These are phyloP conservation scores for Xylaria curta DNA, from an alignment of 495 filamentous ascomycete genomes.

Conservation along the genomic window DNA sequence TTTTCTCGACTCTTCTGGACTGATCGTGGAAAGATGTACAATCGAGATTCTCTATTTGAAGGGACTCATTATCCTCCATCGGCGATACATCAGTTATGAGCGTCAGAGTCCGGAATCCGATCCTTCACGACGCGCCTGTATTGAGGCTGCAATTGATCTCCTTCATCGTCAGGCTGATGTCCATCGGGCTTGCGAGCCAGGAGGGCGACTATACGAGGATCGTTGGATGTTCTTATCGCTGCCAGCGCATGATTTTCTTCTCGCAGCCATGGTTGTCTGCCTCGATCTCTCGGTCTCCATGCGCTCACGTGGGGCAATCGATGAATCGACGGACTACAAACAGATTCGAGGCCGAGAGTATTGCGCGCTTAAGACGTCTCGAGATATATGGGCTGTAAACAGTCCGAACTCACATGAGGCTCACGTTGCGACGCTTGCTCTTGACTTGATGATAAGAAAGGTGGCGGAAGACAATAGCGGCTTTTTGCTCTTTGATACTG, in stretches of 20 bases:
- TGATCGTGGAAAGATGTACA: constrained; percentile 50
- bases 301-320: constrained; percentile 2
- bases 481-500: background rate
- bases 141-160: constrained; percentile 51
- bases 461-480: constrained; percentile 10
- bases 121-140: constrained; percentile 48
- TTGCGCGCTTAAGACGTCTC: constrained; percentile 3
- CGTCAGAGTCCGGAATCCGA: constrained; percentile 34
- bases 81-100: constrained; percentile 46
- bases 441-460: constrained; percentile 40
- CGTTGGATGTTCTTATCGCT: constrained; percentile 57
- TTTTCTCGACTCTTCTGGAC: constrained; percentile 46
- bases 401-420: constrained; percentile 25
- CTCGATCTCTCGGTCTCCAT: constrained; percentile 46
- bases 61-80: constrained; percentile 51
- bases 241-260: constrained; percentile 54
- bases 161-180: constrained; percentile 45
- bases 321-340: constrained; percentile 2
- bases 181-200: constrained; percentile 45
- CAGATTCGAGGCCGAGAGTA: constrained; percentile 14
- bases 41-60: constrained; percentile 51
- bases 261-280: constrained; percentile 60
- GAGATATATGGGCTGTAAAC: constrained; percentile 8
- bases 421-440: constrained; percentile 28
- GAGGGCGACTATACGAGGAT: constrained; percentile 51